Base-by-base conservation (phyloP, 768 basidiomycete genomes). In the Suillus cothurnatus region DNA sequence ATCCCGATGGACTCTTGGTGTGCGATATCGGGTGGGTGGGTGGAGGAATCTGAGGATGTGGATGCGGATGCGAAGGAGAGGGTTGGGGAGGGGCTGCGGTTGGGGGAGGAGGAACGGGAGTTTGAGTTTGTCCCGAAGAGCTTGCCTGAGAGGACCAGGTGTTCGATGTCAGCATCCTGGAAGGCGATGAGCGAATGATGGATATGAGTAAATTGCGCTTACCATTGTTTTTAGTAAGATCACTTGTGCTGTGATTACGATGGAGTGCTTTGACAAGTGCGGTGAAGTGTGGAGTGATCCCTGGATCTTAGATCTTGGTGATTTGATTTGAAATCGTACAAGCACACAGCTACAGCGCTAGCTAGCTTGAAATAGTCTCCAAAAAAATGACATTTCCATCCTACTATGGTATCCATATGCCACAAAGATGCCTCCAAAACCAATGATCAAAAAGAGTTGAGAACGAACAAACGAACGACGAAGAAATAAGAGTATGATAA, bases 121-220 rank as follows among this genome's bases (percentile, higher is more conserved):
- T 74, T 66, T 5, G 82, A 81, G 19, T 74, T 67, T 5, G 82
- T 81, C 49, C 83, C 84, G 77, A 93, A 93, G 45, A 94, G 83
- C 68, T 87, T 86, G 47, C 93, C 93, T 17, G 93, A 93, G 49
- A 92, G 86, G 53, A 92, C 86, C 36, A 91, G 81, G 61, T 87
- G 85, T 72, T 93, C 91, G 61, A 93, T 83, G 71, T 89, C 82
- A 2, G 78, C 80, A 61, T 79, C 69, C 78, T 79, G 39, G n/a
- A 31, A 6, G 45, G 39, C 58, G 3, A 59, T 59, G 26, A 41
- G 58, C 6, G 58, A 14, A 11, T 12, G 26, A 17, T 1, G 23
- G 4, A 4, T 26, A 28, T 58, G 38, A 39, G 57, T 7, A 15
- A 11, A 21, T 2, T 19, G 9, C 38, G 26, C 57, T 21, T 39